Conservation (phyloP, 1,284 basidiomycete species). For the Clitocybe nebularis region DNA sequence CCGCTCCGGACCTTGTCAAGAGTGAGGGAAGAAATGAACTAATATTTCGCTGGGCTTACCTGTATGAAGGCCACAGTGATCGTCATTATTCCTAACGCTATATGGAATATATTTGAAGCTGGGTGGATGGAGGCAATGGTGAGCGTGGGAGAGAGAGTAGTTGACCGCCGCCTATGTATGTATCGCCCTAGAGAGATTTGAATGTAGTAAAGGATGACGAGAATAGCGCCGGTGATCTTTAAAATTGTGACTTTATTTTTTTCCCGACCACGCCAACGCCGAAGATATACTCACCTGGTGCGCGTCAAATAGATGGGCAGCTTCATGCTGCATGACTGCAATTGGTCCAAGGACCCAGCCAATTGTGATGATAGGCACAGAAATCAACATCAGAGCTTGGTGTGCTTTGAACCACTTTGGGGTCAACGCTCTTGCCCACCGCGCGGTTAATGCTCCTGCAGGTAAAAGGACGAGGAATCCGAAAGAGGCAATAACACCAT, state of each 20-base stretch:
- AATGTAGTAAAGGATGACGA: constrained; percentile 50
- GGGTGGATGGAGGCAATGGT: constrained; percentile 36
- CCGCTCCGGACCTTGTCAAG: constrained; percentile 29
- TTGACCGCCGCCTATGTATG: constrained; percentile 41
- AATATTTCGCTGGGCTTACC: constrained; percentile 24
- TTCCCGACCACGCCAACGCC: background rate
- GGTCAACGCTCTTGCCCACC: constrained; percentile 56
- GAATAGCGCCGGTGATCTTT: constrained; percentile 50
- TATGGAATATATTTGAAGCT: constrained; percentile 47
- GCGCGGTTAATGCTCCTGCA: constrained; percentile 51
- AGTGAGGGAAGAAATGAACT: constrained; percentile 2
- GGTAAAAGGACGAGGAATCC: constrained; percentile 64
- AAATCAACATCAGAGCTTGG: constrained; percentile 40
- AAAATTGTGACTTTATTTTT: constrained; percentile 1
- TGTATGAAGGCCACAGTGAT: constrained; percentile 45
- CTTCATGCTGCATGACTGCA: constrained; percentile 42
- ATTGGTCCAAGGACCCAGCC: constrained; percentile 50
- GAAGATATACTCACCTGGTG: constrained; percentile 41
- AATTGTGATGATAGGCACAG: constrained; percentile 45
- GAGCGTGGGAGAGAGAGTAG: constrained; percentile 28
- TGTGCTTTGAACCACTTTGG: constrained; percentile 59
- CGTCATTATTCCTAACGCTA: constrained; percentile 40
- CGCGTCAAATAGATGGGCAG: constrained; percentile 39
- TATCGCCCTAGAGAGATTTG: constrained; percentile 55
- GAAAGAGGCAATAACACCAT: constrained; percentile 48